These are phyloP conservation scores for Erythrobasidium hasegawianum DNA, from an alignment of 1,284 basidiomycete species.

Conservation along the genomic window DNA sequence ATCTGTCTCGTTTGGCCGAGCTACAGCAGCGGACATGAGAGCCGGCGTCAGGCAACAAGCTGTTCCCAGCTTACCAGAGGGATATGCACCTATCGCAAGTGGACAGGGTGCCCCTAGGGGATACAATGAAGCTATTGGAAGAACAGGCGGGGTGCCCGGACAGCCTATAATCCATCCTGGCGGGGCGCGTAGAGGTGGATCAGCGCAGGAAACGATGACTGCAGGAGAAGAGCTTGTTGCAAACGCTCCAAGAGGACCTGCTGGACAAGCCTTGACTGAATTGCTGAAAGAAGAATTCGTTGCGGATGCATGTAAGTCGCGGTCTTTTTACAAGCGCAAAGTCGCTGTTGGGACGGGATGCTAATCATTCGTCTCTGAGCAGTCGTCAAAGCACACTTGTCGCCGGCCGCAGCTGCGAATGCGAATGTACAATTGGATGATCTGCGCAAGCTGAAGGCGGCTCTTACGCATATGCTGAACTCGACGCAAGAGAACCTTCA, in stretches of 20 bases:
- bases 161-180: conserved; percentile 1
- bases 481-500: conserved; percentile 21
- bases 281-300: conserved; percentile 27
- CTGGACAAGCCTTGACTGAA: conserved; percentile 20
- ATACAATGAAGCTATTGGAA: neutral
- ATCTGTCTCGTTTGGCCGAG: conserved; percentile 43
- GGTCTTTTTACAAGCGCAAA: too few relatives aligned
- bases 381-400: conserved; percentile 22
- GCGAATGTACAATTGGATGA: conserved; percentile 17
- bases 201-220: neutral
- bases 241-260: conserved; percentile 21
- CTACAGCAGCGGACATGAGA: conserved; percentile 8
- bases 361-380: too few relatives aligned
- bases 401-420: neutral
- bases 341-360: too few relatives aligned
- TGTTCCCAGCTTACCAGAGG: conserved; percentile 10
- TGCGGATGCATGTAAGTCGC: conserved; percentile 24
- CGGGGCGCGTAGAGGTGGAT: conserved; percentile 1
- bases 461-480: conserved; percentile 15
- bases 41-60: neutral
- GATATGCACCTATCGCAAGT: neutral
- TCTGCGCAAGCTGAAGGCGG: conserved; percentile 23
- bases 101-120: neutral
- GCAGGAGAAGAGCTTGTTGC: conserved; percentile 29
- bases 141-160: neutral